phyloP scores from a whole-genome alignment of 2,329 filamentous ascomycete species.

The Fusarium secorum region DNA sequence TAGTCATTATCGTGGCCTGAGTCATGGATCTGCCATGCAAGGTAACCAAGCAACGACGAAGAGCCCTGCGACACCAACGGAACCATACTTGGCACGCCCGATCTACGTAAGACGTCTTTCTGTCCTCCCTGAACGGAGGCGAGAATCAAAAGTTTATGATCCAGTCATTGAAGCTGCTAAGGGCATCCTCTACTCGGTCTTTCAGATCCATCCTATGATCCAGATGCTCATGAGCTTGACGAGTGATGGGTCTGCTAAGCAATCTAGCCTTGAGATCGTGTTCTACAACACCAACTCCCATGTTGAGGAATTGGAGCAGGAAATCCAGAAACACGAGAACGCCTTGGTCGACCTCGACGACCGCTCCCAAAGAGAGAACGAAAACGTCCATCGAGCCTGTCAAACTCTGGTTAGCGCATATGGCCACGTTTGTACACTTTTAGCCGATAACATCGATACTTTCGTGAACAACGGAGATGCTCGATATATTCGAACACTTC shows the following conservation, averaged over 20 bases:
- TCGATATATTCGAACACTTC: slow-evolving; percentile 70
- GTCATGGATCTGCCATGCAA: slow-evolving; percentile 74
- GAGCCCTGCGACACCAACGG: slow-evolving; percentile 68
- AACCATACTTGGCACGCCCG: slow-evolving; percentile 64
- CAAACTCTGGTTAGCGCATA: slow-evolving; percentile 71
- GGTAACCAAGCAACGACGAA: slow-evolving; percentile 54
- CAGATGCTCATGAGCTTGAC: slow-evolving; percentile 70
- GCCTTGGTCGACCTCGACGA: slow-evolving; percentile 57
- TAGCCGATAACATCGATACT: slow-evolving; percentile 68
- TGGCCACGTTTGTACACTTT: slow-evolving; percentile 68
- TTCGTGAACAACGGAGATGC: slow-evolving; percentile 72
- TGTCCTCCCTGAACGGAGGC: slow-evolving; percentile 68
- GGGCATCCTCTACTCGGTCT: slow-evolving; percentile 71
- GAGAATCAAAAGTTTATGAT: slow-evolving; percentile 68
- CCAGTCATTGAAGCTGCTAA: slow-evolving; percentile 71
- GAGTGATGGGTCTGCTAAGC: slow-evolving; percentile 66
- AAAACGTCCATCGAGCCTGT: slow-evolving; percentile 69
- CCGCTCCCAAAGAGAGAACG: slow-evolving; percentile 62
- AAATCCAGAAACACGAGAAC: slow-evolving; percentile 68
- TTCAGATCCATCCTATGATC: slow-evolving; percentile 73
- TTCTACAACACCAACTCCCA: slow-evolving; percentile 74
- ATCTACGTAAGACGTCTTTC: slow-evolving; percentile 71
- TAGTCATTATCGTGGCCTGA: slow-evolving; percentile 72
- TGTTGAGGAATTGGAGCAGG: slow-evolving; percentile 70
- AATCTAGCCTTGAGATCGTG: slow-evolving; percentile 71